Evolutionary conservation across 768 basidiomycete species (phyloP), one percentile per base, ranked within the genome.

Genomic region (Lactarius sp.): DNA sequence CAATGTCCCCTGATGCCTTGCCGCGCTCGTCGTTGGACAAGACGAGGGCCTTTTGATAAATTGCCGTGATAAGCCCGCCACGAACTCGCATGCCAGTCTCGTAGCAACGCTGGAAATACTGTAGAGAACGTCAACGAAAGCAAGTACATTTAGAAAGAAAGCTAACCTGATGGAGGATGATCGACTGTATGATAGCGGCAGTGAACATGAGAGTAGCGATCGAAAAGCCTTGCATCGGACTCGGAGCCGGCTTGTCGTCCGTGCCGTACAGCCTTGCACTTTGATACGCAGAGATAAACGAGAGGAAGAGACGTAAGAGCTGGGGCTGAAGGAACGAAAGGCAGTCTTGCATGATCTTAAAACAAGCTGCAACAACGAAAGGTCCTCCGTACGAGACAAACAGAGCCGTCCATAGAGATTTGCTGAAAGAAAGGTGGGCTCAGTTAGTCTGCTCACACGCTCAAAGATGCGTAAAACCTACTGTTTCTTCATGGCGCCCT

Each of bases 11-110:
- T 0, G 91, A 85, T 0, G 90, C 82, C 47, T 92, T 84, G 10
- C 83, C 81, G 5, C 89, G 84, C 70, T 92, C 94, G 62, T 92
- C 90, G 69, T 88, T 94, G 2, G 90, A 92, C 9, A 98, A 81
- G 4, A 92, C 80, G 22, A 98, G 78, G 0, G 93, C 83, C 72
- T 98, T 97, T 55, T 85, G 77, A 77, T 96, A 98, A 56, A 97
- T 92, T 4, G 80, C 83, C 1, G 86, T 86, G 14, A 98, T 85
- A 22, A 98, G 81, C 0, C 94, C 95, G 0, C 92, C 88, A 34
- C 94, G 86, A 50, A 97, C 83, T n/a, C 95, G 86, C 94, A 96
- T 96, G 8, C 92, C 92, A 10, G 89, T 90, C 70, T 89, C 85
- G 71, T 83, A 90, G 52, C 86, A 86, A 3, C 82, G 79, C 75